Percentiles rank a stretch among this genome's conserved stretches.
Conservation (phyloP, 495 filamentous ascomycete species). For the Aspergillus bridgeri region DNA sequence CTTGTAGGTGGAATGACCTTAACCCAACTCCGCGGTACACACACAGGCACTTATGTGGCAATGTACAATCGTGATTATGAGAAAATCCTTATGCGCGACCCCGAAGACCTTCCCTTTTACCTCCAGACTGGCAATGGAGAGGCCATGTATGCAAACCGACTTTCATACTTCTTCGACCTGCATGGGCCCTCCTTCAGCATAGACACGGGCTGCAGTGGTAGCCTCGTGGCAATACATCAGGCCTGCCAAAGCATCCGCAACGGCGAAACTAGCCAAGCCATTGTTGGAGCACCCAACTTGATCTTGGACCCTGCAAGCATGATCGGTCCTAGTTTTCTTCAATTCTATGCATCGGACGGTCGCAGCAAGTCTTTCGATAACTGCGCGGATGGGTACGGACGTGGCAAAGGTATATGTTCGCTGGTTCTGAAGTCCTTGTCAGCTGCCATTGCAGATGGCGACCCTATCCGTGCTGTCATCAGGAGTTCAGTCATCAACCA, state of each 20-base stretch:
- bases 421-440: conserved; percentile 35
- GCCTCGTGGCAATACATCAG: conserved; percentile 40
- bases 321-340: conserved; percentile 22
- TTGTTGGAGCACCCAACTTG: not conserved
- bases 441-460: conserved; percentile 35
- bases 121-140: too few relatives aligned
- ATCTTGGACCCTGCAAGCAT: not conserved
- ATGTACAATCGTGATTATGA: conserved; percentile 9
- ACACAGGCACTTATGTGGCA: conserved; percentile 18
- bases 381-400: conserved; percentile 35
- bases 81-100: conserved; percentile 9
- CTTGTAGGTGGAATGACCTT: conserved; percentile 12
- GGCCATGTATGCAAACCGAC: conserved; percentile 30
- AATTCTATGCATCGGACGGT: conserved; percentile 22
- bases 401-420: conserved; percentile 39
- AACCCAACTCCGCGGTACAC: conserved; percentile 13
- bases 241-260: conserved; percentile 37
- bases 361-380: conserved; percentile 31
- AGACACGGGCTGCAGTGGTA: conserved; percentile 49
- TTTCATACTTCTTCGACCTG: conserved; percentile 48
- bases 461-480: conserved; percentile 44
- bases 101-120: conserved; percentile 3
- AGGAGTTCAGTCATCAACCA: conserved; percentile 29
- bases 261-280: conserved; percentile 15
- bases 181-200: conserved; percentile 41